Evolutionary conservation across 2,329 filamentous ascomycete genomes (phyloP), one percentile per base, ranked within the genome.

Genomic region (Lecanosticta acicola): DNA sequence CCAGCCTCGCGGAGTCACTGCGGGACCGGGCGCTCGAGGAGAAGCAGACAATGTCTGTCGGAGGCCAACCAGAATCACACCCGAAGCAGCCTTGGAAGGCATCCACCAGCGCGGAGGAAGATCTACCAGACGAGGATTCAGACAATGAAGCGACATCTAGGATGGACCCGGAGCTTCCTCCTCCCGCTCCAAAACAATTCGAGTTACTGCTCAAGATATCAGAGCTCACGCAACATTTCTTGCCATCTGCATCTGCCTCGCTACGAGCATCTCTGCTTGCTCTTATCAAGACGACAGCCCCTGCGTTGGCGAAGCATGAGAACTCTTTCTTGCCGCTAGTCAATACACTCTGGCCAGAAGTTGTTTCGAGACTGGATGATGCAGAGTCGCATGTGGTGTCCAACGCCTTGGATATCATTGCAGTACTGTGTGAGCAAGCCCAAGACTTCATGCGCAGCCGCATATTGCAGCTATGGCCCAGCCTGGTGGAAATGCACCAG

Each of bases 281-380:
- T 13, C 79, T 97, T 4, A 77, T 97, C 10, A 71, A 77, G 19
- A 87, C 82, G 0, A 83, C 88, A 2, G 78, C 84, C 3, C 79
- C 83, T 1, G 76, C 85, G 1, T 77, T 98, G 2, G 79, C 84
- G 0, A 74, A 73, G 3, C 82, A 96, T 55, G 85, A 95, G 62
- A 82, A 90, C 50, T 80, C 81, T 0, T 96, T 95, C 63, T 70
- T 98, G 1, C 93, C 93, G 0, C 75, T 97, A 0, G 81, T 97
- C 56, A 93, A 97, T 66, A 83, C 85, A 2, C 73, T 97, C 5
- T 98, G 91, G 91, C 89, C 90, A 0, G 84, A 94, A 4, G 71
- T 95, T 3, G 70, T 84, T 1, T 73, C 75, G n/a, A 75, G 82
- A 18, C 71, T 88, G 4, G 78, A 81, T 54, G 85, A 88, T 53